Base-by-base conservation (phyloP, 1,284 basidiomycete genomes). In the Cryptococcus hybrid region DNA sequence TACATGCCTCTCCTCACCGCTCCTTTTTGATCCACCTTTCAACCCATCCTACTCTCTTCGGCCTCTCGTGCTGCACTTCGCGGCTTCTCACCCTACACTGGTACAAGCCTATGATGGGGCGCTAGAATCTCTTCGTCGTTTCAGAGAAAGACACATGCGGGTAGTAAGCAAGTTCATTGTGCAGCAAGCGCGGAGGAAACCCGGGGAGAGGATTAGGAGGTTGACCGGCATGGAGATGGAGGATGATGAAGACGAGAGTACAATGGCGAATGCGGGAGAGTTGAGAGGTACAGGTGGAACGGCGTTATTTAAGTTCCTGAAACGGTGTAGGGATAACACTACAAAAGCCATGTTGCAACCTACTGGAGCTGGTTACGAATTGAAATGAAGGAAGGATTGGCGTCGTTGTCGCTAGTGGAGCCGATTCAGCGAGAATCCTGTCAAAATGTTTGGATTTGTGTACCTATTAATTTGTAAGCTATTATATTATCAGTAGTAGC, bases 1-100 rank as follows among this genome's bases (percentile, higher is more conserved):
- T 95, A 94, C 80, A 96, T 96, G 92, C 92, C 93, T 0, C 84
- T 85, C 3, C 89, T 68, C 95, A 98, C 77, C 88, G 94, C 46
- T 82, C 84, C 15, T 98, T 98, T 81, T 98, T 18, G 42, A 82
- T 83, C 47, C 91, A 96, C 70, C 84, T 98, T 54, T 80, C 82
- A n/a, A 74, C 81, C 1, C 85, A 74, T 80, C 66, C 86, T 81
- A 47, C 86, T 82, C 79, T 85, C 57, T 86, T 84, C 56, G 79
- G 65, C 59, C 73, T 54, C 62, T 79, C 80, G 71, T 74, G 52
- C 40, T 72, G 0, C 69, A 64, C 45, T 69, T 69, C 58, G 69
- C 60, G 15, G 58, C 59, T n/a, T 67, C 65, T 7, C 71, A 69
- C 62, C 78, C 70, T 0, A 70, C 64, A 5, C 77, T 86, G 13